Base-by-base conservation (phyloP, 1,284 basidiomycete species). In the Xerocomus nothofagi region DNA sequence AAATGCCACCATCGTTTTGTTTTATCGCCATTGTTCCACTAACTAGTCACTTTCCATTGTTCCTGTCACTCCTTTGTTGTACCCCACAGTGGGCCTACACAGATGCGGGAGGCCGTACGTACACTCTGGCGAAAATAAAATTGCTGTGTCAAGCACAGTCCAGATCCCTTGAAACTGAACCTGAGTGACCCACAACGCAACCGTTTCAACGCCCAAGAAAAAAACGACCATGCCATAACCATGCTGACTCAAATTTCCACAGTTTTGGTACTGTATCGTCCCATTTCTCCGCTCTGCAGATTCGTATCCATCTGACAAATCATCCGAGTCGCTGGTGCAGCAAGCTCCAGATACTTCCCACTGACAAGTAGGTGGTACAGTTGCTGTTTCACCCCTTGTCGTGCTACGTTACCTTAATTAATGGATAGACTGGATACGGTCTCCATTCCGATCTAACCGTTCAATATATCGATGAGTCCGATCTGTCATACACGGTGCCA, bases 41-140 rank as follows among this genome's bases (percentile, higher is more conserved):
- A 59, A 48, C 39, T 51, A 8, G 58, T 52, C 47, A 36, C 17
- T 23, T 12, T 32, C 32, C 61, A 48, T 60, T 60, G 61, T 60
- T 20, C 61, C 34, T 23, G 23, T 10, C 46, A 26, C 33, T 44
- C 43, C 47, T 23, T 59, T 56, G 47, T 59, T 49, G 12, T 48
- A 39, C 49, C 56, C 44, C 42, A 3, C 49, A n/a, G n/a, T n/a
- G n/a, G n/a, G n/a, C n/a, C n/a, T n/a, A n/a, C n/a, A n/a, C n/a
- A 39, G 36, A 15, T 10, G 18, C n/a, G 43, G 33, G 23, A 30
- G 36, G 26, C 27, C 23, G 50, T 57, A 54, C 55, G 57, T 55
- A 60, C 20, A 21, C 26, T 3, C 21, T 24, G 24, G 33, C 24
- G 33, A 39, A 41, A 51, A 43, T 40, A 44, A 47, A 40, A 41